Evolutionary conservation across 2,329 filamentous ascomycete species (phyloP).

Genomic region (Clarireedia sp.): DNA sequence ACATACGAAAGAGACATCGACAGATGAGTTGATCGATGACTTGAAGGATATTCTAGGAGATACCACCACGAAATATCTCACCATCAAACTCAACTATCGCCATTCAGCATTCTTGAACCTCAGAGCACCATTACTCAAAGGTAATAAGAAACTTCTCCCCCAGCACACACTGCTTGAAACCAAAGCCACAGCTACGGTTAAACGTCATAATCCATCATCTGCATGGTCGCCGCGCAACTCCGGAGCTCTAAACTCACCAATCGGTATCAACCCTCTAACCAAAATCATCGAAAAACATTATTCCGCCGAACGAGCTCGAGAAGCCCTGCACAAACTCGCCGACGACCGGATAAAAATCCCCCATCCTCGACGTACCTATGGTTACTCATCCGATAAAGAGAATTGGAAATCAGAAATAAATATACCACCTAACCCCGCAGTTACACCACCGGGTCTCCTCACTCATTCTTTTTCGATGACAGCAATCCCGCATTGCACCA

Average conservation of each 20-base stretch:
- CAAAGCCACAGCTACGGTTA: conserved; percentile 42
- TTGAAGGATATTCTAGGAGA: conserved; percentile 49
- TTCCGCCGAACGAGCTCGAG: conserved; percentile 14
- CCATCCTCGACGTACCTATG: conserved; percentile 5
- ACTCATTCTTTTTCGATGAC: conserved; percentile 7
- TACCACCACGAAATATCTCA: conserved; percentile 41
- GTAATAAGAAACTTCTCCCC: conserved; percentile 28
- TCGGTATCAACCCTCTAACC: conserved; percentile 18
- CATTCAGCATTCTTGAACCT: conserved; percentile 43
- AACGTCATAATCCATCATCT: conserved; percentile 40
- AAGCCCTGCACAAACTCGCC: conserved; percentile 18
- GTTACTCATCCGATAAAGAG: conserved; percentile 3
- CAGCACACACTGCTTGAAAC: conserved; percentile 46
- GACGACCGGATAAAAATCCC: conserved; percentile 14
- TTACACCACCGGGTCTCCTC: not conserved
- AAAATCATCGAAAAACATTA: conserved; percentile 23
- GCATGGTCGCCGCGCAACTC: conserved; percentile 42
- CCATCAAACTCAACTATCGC: conserved; percentile 44
- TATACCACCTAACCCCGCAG: not conserved
- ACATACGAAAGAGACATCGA: conserved; percentile 33
- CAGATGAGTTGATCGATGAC: conserved; percentile 51
- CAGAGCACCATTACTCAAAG: conserved; percentile 19
- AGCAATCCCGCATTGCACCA: not conserved
- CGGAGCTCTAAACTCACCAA: conserved; percentile 28
- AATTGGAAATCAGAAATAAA: not conserved